Conservation (phyloP, 1,284 basidiomycete genomes). For the Malassezia dermatis region DNA sequence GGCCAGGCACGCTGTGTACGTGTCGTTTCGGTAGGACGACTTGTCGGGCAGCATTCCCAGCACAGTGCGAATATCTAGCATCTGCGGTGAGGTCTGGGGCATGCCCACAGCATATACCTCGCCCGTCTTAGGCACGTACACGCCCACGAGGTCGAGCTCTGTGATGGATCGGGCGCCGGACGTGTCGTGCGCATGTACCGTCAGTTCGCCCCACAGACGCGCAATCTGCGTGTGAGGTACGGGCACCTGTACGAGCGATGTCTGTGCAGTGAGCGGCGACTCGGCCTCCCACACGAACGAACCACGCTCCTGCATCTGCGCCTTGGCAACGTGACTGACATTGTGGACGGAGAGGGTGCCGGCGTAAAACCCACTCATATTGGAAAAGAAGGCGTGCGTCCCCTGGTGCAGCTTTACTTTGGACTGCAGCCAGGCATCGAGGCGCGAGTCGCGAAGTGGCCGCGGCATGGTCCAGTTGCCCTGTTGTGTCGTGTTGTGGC, state of each 20-base stretch:
- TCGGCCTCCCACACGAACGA: conserved; percentile 1
- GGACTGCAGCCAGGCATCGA: background rate
- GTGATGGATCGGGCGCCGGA: background rate
- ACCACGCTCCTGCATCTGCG: conserved; percentile 3
- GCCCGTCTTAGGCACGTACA: background rate
- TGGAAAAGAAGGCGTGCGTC: background rate
- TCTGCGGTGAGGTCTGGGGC: background rate
- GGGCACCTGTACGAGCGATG: background rate
- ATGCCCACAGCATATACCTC: conserved; percentile 2
- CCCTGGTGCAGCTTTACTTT: background rate
- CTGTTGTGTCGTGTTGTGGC: conserved; percentile 8
- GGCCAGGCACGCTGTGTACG: conserved; percentile 5
- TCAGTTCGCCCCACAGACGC: conserved; percentile 1
- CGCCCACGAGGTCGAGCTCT: conserved; percentile 3
- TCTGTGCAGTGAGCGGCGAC: background rate
- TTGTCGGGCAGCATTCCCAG: conserved; percentile 6
- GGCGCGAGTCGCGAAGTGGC: background rate
- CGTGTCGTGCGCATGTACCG: background rate
- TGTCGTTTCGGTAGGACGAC: background rate
- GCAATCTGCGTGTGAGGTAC: background rate
- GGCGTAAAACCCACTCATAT: conserved; percentile 10
- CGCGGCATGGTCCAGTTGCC: conserved; percentile 5
- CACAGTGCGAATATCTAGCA: conserved; percentile 5
- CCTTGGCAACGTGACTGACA: background rate
- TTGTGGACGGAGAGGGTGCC: conserved; percentile 2